Evolutionary conservation across 1,139 yeast species (phyloP), one percentile per base, ranked within the genome.

Genomic region (Kluyveromyces marxianus): DNA sequence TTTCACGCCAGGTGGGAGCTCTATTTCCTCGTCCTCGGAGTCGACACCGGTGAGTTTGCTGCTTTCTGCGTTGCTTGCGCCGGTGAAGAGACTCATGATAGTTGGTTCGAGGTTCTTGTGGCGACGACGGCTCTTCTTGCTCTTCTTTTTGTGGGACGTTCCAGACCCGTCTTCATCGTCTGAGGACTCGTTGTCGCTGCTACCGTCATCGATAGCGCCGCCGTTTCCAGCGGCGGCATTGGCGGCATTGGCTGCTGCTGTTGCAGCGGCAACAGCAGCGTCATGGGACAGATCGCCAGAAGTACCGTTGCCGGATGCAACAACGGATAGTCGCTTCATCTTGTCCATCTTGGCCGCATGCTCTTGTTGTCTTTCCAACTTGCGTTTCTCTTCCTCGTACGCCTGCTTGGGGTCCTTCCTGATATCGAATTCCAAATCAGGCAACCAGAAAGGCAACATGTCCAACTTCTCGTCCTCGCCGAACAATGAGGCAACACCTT

Each of bases 401-500:
- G 88, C 88, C 56, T 81, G 84, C 54, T 79, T 79, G 24, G 94
- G 94, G 56, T 83, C 83, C 52, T 76, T 76, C 55, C 87, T 77
- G 54, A 84, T 82, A 59, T 85, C 96, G 47, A 72, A 74, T 61
- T 92, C 97, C 57, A 92, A 71, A 52, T 90, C 97, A 51, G 94
- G 88, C 56, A 88, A 75, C 98, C 98, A 92, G 65, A 88, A 85
- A 45, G 98, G 98, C 53, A 92, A 72, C 53, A 83, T 81, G 60
- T 89, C 96, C 60, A 92, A 75, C 57, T 85, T 83, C 31, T 63
- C 67, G 58, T 90, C 97, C 63, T 90, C 97, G 48, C 88, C 77
- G 63, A 83, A 92, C 52, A 92, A 74, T 2, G 88, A 75, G 4
- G 97, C 90, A 52, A 89, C 80, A 67, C 96, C 97, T 64, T 89